phyloP scores from a whole-genome alignment of 164 flowering plant genomes.

The Hamamelis virginiana region DNA sequence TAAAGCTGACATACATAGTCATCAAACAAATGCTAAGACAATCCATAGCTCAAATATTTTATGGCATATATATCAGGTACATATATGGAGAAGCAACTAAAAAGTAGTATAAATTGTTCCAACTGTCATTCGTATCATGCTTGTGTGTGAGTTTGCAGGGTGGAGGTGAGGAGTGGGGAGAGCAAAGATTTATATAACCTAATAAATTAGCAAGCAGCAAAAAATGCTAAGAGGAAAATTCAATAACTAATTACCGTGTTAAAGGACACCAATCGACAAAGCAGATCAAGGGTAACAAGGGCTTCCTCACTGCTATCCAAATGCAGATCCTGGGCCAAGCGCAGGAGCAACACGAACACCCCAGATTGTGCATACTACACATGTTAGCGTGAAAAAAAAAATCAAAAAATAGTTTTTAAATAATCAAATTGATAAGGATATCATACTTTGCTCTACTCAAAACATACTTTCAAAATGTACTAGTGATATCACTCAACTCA shows the following conservation, averaged over 20 bases:
- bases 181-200: background rate
- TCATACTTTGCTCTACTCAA: background rate
- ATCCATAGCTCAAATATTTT: background rate
- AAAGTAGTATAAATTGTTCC: background rate
- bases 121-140: background rate
- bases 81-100: background rate
- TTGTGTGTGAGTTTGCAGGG: background rate
- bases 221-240: background rate
- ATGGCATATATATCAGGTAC: background rate
- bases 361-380: slow-evolving; percentile 72
- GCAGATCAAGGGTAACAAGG: slow-evolving; percentile 60
- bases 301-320: slow-evolving; percentile 47
- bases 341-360: slow-evolving; percentile 65
- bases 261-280: slow-evolving; percentile 60
- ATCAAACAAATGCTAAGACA: background rate
- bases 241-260: slow-evolving; percentile 55
- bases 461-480: no score
- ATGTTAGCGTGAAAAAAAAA: slow-evolving; percentile 10
- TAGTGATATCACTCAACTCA: no score
- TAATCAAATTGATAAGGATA: background rate
- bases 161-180: slow-evolving; percentile 1
- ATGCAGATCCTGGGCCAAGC: slow-evolving; percentile 53
- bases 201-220: slow-evolving; percentile 5
- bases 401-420: background rate
- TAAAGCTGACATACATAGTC: background rate